Evolutionary conservation across 2,329 filamentous ascomycete species (phyloP), one percentile per base, ranked within the genome.

Genomic region (Cladosporium sp.): DNA sequence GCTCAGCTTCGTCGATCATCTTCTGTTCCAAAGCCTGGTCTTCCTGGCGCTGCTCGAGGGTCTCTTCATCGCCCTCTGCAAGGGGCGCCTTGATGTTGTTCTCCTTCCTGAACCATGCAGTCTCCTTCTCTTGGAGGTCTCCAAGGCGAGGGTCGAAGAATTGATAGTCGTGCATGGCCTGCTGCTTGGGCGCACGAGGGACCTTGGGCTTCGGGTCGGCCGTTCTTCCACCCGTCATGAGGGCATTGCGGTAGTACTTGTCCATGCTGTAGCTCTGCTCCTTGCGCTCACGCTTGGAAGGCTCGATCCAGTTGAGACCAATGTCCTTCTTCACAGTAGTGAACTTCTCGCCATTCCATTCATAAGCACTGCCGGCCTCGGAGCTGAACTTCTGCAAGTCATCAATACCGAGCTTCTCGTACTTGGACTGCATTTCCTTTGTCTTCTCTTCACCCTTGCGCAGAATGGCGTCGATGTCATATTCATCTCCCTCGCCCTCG

Each of bases 321-420:
- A 96, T 89, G 43, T 95, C 89, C 69, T 95, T 95, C 65, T 72
- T 73, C 15, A 85, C 82, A 52, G 87, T 88, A 47, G 90, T 88
- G 68, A 99, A 99, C 63, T 92, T 92, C 71, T 97, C 86, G 41
- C 93, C 93, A 57, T 99, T 99, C 95, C 95, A 99, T 66, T 97
- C 93, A 63, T 99, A 99, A 0, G 95, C 91, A 27, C 55, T 59
- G 8, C 54, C 55, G 49, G 89, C 96, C 63, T 99, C 93, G 0
- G 92, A 96, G 1, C 87, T 93, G 70, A 99, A 99, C 65, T 97
- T 97, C 67, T 99, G 93, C 38, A 99, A 73, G 60, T 99, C 93
- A 67, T 99, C 93, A 24, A 99, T 87, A 57, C 95, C 93, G 36
- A 99, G 83, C 67, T 96, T 95, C 68, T 97, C 93, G 63, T 97